These are phyloP conservation scores for Cyberlindnera mrakii DNA, from an alignment of 805 yeast genomes.

Conservation along the genomic window DNA sequence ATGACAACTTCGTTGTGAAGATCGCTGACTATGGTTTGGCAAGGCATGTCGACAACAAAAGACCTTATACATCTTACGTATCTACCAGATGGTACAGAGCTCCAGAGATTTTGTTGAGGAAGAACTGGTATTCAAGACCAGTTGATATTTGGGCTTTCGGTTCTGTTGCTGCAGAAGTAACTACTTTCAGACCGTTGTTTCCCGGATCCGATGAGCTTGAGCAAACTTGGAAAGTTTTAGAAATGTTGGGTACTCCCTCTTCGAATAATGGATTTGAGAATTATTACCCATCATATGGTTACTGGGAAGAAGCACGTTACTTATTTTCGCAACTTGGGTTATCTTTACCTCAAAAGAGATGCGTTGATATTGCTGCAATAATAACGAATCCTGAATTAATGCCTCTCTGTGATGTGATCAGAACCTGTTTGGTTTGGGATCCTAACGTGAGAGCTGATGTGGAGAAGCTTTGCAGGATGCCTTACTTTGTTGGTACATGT, in stretches of 20 bases:
- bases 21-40: slow-evolving; percentile 80
- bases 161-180: slow-evolving; percentile 66
- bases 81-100: slow-evolving; percentile 85
- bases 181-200: slow-evolving; percentile 70
- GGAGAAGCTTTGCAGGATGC: slow-evolving; percentile 39
- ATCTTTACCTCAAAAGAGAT: slow-evolving; percentile 48
- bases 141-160: slow-evolving; percentile 88
- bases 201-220: slow-evolving; percentile 80
- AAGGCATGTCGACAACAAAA: slow-evolving; percentile 45
- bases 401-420: slow-evolving; percentile 32
- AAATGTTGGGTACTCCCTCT: slow-evolving; percentile 69
- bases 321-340: slow-evolving; percentile 53
- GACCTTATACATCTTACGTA: slow-evolving; percentile 67
- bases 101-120: slow-evolving; percentile 71
- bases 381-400: slow-evolving; percentile 39
- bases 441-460: slow-evolving; percentile 60
- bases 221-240: slow-evolving; percentile 65
- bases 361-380: slow-evolving; percentile 40
- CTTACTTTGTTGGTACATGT: slow-evolving; percentile 48
- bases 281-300: slow-evolving; percentile 57
- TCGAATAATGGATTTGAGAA: slow-evolving; percentile 20
- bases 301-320: slow-evolving; percentile 58
- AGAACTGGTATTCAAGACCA: slow-evolving; percentile 56
- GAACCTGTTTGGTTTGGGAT: slow-evolving; percentile 67
- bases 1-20: slow-evolving; percentile 53